Conservation (phyloP, 1,139 yeast species). For the Yamadazyma siamensis region DNA sequence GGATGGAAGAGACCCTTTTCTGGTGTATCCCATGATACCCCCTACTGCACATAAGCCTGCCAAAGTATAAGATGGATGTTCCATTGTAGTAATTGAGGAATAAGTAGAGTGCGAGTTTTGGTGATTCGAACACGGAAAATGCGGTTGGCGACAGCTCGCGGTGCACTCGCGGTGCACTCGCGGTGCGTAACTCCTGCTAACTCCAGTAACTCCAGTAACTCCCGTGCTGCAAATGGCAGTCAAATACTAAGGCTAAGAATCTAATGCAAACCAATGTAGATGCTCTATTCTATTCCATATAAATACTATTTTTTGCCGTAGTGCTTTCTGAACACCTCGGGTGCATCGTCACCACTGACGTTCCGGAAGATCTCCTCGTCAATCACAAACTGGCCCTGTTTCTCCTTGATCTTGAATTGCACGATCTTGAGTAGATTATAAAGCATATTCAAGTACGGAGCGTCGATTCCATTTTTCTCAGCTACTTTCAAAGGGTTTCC, state of each 20-base stretch:
- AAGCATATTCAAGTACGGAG: conserved; percentile 58
- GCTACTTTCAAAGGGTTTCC: conserved; percentile 72
- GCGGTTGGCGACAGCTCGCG: not conserved
- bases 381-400: conserved; percentile 39
- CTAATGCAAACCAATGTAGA: no score
- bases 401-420: conserved; percentile 59
- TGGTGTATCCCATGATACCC: conserved; percentile 67
- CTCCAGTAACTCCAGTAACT: no score
- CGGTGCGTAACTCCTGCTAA: no score
- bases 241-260: no score
- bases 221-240: no score
- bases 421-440: conserved; percentile 56
- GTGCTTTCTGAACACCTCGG: conserved; percentile 19
- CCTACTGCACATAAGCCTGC: conserved; percentile 75
- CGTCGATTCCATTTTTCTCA: conserved; percentile 45
- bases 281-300: no score
- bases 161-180: no score
- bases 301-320: no score
- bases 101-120: no score
- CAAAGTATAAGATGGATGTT: conserved; percentile 76
- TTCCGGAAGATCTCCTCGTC: conserved; percentile 26
- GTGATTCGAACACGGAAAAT: no score
- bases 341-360: conserved; percentile 27
- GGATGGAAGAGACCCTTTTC: conserved; percentile 77
- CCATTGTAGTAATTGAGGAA: no score